Percentiles rank a stretch among this genome's conserved stretches.
Evolutionary conservation across 2,329 filamentous ascomycete species (phyloP).

Genomic region (Hypoxylon sp.): DNA sequence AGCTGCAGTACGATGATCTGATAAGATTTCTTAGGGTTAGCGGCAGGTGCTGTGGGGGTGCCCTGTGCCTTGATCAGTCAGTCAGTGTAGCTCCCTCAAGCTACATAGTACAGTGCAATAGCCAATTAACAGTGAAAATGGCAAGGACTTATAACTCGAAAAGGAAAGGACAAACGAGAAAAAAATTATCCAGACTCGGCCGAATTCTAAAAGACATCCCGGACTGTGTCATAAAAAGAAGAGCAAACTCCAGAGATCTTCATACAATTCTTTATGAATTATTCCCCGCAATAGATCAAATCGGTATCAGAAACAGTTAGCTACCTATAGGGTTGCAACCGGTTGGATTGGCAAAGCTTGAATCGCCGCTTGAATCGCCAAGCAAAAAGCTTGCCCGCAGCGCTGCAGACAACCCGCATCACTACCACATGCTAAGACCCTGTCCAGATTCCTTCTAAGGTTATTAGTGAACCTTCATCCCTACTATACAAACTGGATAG

Average conservation of each 20-base stretch:
- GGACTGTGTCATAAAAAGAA: not conserved
- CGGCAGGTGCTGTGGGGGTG: slow-evolving; percentile 13
- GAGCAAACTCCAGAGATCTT: slow-evolving; percentile 25
- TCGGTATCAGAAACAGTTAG: slow-evolving; percentile 38
- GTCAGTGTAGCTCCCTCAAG: slow-evolving; percentile 12
- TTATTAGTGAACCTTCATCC: slow-evolving; percentile 18
- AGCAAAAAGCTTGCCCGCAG: slow-evolving; percentile 19
- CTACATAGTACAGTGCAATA: slow-evolving; percentile 9
- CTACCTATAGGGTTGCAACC: slow-evolving; percentile 30
- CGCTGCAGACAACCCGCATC: slow-evolving; percentile 2
- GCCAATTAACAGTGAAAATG: slow-evolving; percentile 30
- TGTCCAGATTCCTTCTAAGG: slow-evolving; percentile 3
- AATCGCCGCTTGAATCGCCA: slow-evolving; percentile 40
- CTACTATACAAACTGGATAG: not conserved
- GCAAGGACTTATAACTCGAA: slow-evolving; percentile 26
- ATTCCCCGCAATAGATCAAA: slow-evolving; percentile 24
- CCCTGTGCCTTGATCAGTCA: slow-evolving; percentile 9
- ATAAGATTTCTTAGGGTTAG: slow-evolving; percentile 32
- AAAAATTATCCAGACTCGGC: slow-evolving; percentile 3
- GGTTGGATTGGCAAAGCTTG: slow-evolving; percentile 39
- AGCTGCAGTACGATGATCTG: slow-evolving; percentile 28
- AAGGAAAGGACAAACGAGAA: slow-evolving; percentile 26
- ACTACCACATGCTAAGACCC: slow-evolving; percentile 9
- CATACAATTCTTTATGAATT: not conserved
- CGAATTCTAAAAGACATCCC: slow-evolving; percentile 9